A percentile compares a stretch with the other conserved stretches of the same genome.
phyloP scores from a whole-genome alignment of 768 basidiomycete genomes.

The Phaffia tasmanica region DNA sequence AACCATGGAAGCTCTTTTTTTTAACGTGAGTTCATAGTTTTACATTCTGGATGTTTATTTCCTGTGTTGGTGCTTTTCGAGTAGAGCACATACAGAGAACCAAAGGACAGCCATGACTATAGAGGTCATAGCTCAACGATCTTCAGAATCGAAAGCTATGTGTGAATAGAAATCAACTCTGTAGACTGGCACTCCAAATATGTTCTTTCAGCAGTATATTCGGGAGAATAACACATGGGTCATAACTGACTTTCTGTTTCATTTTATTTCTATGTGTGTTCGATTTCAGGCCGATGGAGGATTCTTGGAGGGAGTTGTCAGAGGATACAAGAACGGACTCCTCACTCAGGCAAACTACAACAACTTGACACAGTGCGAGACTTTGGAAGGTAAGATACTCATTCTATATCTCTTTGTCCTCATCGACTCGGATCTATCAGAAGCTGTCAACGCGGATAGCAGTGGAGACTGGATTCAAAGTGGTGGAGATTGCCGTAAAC shows the following conservation, averaged over 20 bases:
- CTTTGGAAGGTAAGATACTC: slow-evolving; percentile 63
- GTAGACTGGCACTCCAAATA: slow-evolving; percentile 18
- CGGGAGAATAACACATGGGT: neutral
- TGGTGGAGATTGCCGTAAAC: too few species aligned
- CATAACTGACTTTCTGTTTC: neutral
- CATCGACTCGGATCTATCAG: neutral
- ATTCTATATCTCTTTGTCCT: neutral
- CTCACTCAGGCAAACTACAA: slow-evolving; percentile 79
- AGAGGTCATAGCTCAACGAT: neutral
- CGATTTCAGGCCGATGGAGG: slow-evolving; percentile 36
- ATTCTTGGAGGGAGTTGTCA: slow-evolving; percentile 43
- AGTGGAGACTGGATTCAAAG: too few species aligned
- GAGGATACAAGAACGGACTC: slow-evolving; percentile 90
- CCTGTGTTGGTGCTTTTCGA: slow-evolving; percentile 53
- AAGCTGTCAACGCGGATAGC: too few species aligned
- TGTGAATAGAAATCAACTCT: slow-evolving; percentile 22
- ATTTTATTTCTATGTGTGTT: slow-evolving; percentile 35
- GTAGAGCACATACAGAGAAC: slow-evolving; percentile 55
- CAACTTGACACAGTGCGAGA: slow-evolving; percentile 94
- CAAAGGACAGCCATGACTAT: neutral
- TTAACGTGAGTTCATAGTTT: slow-evolving; percentile 53
- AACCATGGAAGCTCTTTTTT: slow-evolving; percentile 73
- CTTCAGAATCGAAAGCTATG: neutral
- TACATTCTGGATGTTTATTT: slow-evolving; percentile 18
- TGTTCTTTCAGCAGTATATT: neutral